These are phyloP conservation scores for Lanmaoa pseudosensibilis DNA, from an alignment of 768 basidiomycete genomes.

Conservation along the genomic window DNA sequence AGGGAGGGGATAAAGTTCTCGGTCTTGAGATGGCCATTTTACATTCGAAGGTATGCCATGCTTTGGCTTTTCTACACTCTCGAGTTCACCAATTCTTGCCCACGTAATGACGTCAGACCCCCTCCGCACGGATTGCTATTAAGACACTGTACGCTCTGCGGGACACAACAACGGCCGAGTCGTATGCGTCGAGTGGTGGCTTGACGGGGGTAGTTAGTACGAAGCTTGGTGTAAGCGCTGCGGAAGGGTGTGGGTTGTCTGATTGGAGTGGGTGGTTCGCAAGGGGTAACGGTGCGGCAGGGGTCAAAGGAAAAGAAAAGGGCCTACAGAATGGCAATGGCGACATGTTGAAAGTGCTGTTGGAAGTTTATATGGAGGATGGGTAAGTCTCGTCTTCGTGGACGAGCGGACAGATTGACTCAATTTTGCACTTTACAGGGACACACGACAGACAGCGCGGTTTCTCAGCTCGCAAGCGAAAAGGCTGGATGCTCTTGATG, in stretches of 20 bases:
- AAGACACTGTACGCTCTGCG: constrained; percentile 62
- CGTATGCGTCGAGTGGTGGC: constrained; percentile 82
- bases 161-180: constrained; percentile 78
- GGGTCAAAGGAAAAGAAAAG: constrained; percentile 38
- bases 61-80: not conserved
- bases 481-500: constrained; percentile 75
- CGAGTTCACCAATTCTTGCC: not conserved
- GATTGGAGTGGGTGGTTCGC: constrained; percentile 32
- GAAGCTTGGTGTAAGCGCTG: constrained; percentile 46
- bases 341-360: constrained; percentile 62
- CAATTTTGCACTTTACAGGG: constrained; percentile 37
- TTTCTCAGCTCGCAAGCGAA: constrained; percentile 79
- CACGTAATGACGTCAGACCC: constrained; percentile 3
- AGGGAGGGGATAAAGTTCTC: constrained; percentile 49
- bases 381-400: constrained; percentile 48
- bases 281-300: constrained; percentile 52
- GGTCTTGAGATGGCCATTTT: constrained; percentile 76
- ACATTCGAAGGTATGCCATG: constrained; percentile 62
- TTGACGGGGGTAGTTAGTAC: constrained; percentile 59
- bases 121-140: constrained; percentile 47
- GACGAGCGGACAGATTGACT: not conserved
- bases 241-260: constrained; percentile 54
- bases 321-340: constrained; percentile 49
- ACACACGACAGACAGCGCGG: constrained; percentile 57
- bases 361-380: constrained; percentile 82